phyloP scores from a whole-genome alignment of 805 yeast species.

The Candida caryicola region DNA sequence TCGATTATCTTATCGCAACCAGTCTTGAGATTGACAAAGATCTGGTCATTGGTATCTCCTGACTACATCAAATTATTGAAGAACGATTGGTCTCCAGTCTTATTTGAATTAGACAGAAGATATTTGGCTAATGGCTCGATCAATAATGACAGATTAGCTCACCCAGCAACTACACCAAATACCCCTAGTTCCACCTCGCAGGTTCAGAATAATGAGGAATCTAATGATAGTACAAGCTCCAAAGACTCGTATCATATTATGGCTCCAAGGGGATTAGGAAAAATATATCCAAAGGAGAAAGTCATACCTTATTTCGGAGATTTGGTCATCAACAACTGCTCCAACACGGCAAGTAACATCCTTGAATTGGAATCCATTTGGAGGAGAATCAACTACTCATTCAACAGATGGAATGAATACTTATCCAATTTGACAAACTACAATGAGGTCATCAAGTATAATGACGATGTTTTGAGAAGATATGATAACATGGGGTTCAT shows the following conservation, averaged over 20 bases:
- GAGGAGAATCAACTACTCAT: constrained; percentile 65
- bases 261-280: constrained; percentile 87
- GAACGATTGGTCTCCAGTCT: constrained; percentile 90
- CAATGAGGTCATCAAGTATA: constrained; percentile 36
- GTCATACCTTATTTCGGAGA: constrained; percentile 94
- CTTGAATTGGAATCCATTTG: constrained; percentile 63
- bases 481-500: constrained; percentile 43
- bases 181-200: constrained; percentile 6
- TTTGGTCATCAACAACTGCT: constrained; percentile 49
- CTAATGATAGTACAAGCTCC: constrained; percentile 28
- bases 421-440: constrained; percentile 47
- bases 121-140: constrained; percentile 43
- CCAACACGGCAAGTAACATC: constrained; percentile 28
- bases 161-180: constrained; percentile 9
- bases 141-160: constrained; percentile 4
- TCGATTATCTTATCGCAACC: constrained; percentile 81
- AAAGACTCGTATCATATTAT: constrained; percentile 63
- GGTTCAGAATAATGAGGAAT: constrained; percentile 5
- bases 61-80: constrained; percentile 58
- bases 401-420: constrained; percentile 81
- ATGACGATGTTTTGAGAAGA: constrained; percentile 38
- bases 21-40: constrained; percentile 62
- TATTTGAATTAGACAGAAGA: constrained; percentile 81
- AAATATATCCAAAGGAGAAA: constrained; percentile 65
- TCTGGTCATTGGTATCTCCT: constrained; percentile 73